These are phyloP conservation scores for Aegilops longissima DNA, from an alignment of 176 grass and related monocot genomes.

Conservation along the genomic window DNA sequence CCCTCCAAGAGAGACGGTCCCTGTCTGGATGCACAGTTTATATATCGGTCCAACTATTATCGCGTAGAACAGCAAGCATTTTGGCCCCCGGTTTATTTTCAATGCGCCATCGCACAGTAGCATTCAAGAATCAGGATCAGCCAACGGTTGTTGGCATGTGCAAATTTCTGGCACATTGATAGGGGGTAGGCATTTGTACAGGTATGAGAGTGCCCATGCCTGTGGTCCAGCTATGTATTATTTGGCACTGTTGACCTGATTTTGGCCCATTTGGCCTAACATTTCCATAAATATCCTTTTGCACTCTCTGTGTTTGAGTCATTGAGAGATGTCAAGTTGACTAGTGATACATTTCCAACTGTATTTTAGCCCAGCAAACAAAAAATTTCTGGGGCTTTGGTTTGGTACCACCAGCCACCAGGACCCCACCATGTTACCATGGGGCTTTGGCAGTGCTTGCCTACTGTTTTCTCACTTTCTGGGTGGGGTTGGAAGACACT, in stretches of 20 bases:
- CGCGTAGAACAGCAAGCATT: background rate
- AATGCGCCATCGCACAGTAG: background rate
- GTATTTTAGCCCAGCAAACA: background rate
- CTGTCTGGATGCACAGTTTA: background rate
- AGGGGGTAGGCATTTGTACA: background rate
- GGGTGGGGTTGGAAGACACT: background rate
- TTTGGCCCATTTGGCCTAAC: background rate
- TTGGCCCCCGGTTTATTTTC: background rate
- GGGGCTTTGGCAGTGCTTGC: slow-evolving; percentile 3
- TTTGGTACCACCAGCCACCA: background rate
- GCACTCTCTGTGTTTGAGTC: background rate
- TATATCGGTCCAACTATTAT: background rate
- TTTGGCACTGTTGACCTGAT: slow-evolving; percentile 16
- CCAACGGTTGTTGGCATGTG: background rate
- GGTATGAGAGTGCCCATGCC: background rate
- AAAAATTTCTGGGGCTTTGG: background rate
- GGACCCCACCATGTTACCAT: slow-evolving; percentile 13
- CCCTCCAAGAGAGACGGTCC: background rate
- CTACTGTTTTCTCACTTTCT: background rate
- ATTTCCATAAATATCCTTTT: background rate
- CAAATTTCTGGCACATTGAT: background rate
- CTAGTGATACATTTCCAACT: background rate
- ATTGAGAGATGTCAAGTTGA: background rate
- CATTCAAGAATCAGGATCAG: slow-evolving; percentile 8
- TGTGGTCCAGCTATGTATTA: background rate